Base-by-base conservation (phyloP, 768 basidiomycete species). In the Terana coerulea region DNA sequence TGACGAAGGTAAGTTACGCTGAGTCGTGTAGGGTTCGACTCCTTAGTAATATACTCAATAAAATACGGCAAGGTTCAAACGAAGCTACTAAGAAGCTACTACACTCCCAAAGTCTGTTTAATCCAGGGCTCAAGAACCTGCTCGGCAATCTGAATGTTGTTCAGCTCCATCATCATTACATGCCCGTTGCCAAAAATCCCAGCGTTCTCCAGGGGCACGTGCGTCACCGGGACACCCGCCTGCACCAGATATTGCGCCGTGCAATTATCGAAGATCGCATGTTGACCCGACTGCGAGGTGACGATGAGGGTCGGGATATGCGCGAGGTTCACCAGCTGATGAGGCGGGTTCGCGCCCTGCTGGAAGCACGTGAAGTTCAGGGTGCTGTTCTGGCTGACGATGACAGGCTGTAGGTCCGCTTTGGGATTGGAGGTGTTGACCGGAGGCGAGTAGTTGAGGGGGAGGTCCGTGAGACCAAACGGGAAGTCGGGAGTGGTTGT, bases 141-240 rank as follows among this genome's bases (percentile, higher is more conserved):
- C 5, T 67, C 70, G 10, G 63, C 75, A 31, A 80, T 76, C 41
- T 70, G 66, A 31, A 72, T 50, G 9, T 64, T 70, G 57, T 80
- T 80, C 51, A 67, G 72, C 49, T 80, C 78, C 74, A 80, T 75
- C 54, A 79, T 78, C 65, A 80, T 72, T 72, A 80, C 73, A 62
- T 80, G 78, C 1, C 75, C 78, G 56, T 80, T 80, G 36, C 78
- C 78, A 46, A 63, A 69, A 22, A 80, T 74, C 7, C 78, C 78
- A 2, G 74, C 56, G 24, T 69, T 67, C 17, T 61, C 64, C 15
- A 80, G 59, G 12, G 62, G 63, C 33, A 75, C 59, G 53, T 75
- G 72, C 15, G 73, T 64, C 5, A 77, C 75, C 14, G 61, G 47
- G n/a, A 78, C 75, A 0, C 77, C 78, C 0, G 74, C 78, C 42